These are phyloP conservation scores for Cokeromyces recurvatus DNA, from an alignment of 371 early-diverging fungal species.

Conservation along the genomic window DNA sequence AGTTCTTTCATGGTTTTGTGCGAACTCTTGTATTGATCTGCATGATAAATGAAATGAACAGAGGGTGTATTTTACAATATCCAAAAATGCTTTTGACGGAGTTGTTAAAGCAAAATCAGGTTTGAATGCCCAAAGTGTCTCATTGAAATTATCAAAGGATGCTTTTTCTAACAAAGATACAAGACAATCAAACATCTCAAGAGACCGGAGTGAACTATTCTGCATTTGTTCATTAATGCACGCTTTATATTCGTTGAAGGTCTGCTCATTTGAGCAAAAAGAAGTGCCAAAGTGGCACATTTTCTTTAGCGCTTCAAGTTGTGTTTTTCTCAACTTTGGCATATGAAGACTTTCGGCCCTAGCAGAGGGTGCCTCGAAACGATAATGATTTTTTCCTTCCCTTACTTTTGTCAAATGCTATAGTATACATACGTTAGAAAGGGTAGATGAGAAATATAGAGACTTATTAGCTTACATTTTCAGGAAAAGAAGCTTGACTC, in stretches of 20 bases:
- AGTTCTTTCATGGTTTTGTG: conserved; percentile 10
- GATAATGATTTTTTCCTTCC: conserved; percentile 8
- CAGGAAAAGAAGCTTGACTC: conserved; percentile 2
- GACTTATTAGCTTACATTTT: conserved; percentile 3
- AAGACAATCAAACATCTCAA: conserved; percentile 4
- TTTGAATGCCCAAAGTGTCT: conserved; percentile 10
- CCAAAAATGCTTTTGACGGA: conserved; percentile 10
- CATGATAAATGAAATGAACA: conserved; percentile 9
- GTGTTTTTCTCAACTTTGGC: conserved; percentile 11
- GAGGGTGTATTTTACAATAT: conserved; percentile 7
- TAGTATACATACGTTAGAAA: conserved; percentile 10
- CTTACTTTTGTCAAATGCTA: conserved; percentile 1
- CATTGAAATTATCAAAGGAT: conserved; percentile 8
- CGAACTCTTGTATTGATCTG: conserved; percentile 6
- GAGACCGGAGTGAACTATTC: conserved; percentile 7
- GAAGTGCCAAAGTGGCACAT: conserved; percentile 15
- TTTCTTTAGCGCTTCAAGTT: conserved; percentile 12
- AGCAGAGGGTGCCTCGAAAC: conserved; percentile 1
- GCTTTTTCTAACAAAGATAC: conserved; percentile 4
- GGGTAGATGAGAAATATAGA: conserved; percentile 8
- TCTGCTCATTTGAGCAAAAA: conserved; percentile 1
- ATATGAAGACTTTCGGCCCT: conserved; percentile 3
- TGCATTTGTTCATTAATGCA: conserved; percentile 9
- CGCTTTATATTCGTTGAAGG: conserved; percentile 5
- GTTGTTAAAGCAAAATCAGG: background rate